Evolutionary conservation across 2,329 filamentous ascomycete genomes (phyloP), one percentile per base, ranked within the genome.

Genomic region (Ceratocystis huliohia): DNA sequence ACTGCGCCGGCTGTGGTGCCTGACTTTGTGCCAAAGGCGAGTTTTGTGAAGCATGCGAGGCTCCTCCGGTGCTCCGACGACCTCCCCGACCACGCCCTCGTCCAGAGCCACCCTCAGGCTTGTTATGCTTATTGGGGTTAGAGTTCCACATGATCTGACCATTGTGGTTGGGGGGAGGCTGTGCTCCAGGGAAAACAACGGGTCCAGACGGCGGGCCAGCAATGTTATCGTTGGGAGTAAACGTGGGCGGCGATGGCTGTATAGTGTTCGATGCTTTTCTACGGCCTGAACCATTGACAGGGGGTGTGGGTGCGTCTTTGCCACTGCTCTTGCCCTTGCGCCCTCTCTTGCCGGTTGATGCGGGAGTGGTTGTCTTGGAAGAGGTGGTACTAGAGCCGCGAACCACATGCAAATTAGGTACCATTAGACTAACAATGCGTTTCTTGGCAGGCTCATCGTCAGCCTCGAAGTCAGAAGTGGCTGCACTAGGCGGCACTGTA

Each of bases 131-230:
- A 25, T 68, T 64, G 1, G 59, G 56, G 28, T 68, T 65, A 17
- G 64, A 62, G 46, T 68, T 68, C 66, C 66, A 68, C 66, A 68
- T 68, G 48, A 68, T 65, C 41, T 68, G 66, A n/a, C 66, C 66
- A 48, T 68, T 68, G 64, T 68, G 64, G 44, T 68, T 68, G 2
- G 64, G 66, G 1, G 66, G 66, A 6, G 66, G 64, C 15, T 56
- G 48, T 22, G 56, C 59, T 5, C 63, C 64, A 13, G 59, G 56
- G 8, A 57, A 65, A 6, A 44, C 46, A 10, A 62, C 44, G 2
- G 57, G 61, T 2, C 64, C 64, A 22, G 64, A 66, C 15, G 66
- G 61, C 7, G 59, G 66, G 6, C 33, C 66, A 28, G 46, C 45
- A 13, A 68, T 48, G 5, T 50, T 65, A 17, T 63, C 44, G 33